Evolutionary conservation across 805 yeast genomes (phyloP), one percentile per base, ranked within the genome.

Genomic region (Ogataea henricii): DNA sequence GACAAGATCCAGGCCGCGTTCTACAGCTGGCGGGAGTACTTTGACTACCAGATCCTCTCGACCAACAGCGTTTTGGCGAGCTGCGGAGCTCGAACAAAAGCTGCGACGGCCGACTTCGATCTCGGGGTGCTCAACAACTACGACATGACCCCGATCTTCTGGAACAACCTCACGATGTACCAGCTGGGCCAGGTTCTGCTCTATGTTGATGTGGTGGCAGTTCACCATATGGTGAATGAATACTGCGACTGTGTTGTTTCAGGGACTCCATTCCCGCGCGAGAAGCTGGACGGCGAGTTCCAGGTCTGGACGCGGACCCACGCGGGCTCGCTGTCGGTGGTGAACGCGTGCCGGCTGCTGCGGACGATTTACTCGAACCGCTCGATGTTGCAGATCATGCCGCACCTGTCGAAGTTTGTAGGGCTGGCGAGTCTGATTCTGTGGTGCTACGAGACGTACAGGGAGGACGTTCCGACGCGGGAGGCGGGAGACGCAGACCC

Each of bases 21-120:
- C 33, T 53, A 55, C 38, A 61, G 62, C 39, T 71, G 76, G 75
- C 59, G 65, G 44, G 63, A 60, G 9, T 67, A 69, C 50, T 68
- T 68, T 49, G 72, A 71, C 46, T 51, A 54, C 17, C 75, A 70
- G 45, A 65, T 68, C 10, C 40, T 29, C 6, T 25, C 47, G 4
- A 49, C 41, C 10, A 46, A 46, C 41, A 52, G 20, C 20, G 38
- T 34, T 2, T 34, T 44, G 3, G 30, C 42, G 36, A 44, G 41
- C 12, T 35, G 35, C n/a, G 32, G 16, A 6, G 40, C 21, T 3
- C 5, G 23, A 4, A 16, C 30, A 4, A 13, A 14, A 5, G 35
- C n/a, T 17, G 16, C 34, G 34, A 30, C 16, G 16, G n/a, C 30
- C 13, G 34, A 43, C 4, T n/a, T 47, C 16, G 46, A 46, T 3